phyloP scores from a whole-genome alignment of 2,329 filamentous ascomycete genomes.

The Diaporthe sp. region DNA sequence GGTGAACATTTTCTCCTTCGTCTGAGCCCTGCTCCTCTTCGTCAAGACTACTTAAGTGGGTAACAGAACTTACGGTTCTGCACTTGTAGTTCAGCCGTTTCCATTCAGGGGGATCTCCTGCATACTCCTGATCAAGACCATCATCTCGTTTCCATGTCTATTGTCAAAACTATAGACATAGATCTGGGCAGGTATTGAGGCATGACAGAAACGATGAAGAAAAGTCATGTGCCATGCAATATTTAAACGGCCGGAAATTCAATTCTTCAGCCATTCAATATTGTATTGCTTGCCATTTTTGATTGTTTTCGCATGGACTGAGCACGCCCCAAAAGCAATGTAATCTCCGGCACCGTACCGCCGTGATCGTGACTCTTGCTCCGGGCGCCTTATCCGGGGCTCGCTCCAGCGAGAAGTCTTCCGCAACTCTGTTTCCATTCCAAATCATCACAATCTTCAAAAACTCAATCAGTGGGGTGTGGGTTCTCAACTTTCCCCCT shows the following conservation, averaged over 20 bases:
- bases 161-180: background rate
- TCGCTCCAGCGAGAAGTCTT: background rate
- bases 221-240: background rate
- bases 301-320: background rate
- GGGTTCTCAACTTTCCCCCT: no score
- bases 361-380: background rate
- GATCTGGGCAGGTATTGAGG: background rate
- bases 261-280: background rate
- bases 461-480: no score
- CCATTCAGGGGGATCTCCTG: background rate
- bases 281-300: background rate
- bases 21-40: background rate
- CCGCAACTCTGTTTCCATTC: background rate
- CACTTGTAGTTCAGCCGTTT: no score
- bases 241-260: no score
- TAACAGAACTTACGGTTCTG: background rate
- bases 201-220: background rate
- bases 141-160: no score
- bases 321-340: background rate
- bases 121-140: background rate
- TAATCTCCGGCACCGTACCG: slow-evolving; percentile 7
- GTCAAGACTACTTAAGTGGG: background rate
- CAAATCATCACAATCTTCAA: background rate
- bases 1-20: background rate
- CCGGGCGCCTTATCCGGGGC: background rate